These are phyloP conservation scores for Castanea crenata DNA, from an alignment of 306 rosid species.

Conservation along the genomic window DNA sequence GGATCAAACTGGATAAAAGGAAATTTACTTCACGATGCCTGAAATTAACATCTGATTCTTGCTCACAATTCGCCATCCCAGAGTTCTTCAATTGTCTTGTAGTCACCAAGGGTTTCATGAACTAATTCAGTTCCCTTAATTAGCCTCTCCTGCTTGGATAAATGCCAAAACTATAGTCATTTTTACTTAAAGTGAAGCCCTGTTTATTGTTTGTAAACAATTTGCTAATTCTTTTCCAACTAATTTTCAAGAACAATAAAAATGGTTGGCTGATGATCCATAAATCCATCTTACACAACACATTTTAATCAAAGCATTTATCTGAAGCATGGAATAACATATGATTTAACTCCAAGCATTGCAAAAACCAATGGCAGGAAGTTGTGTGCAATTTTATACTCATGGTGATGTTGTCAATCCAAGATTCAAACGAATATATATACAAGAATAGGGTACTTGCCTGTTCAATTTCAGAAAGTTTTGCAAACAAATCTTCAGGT, in stretches of 20 bases:
- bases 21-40: too few relatives aligned
- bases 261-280: not conserved
- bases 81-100: constrained; percentile 50
- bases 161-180: not conserved
- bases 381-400: not conserved
- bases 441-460: constrained; percentile 27
- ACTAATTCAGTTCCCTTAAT: constrained; percentile 14
- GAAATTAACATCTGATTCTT: not conserved
- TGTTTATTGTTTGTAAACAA: not conserved
- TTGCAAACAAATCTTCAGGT: constrained; percentile 41
- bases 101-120: constrained; percentile 32
- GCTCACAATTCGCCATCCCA: constrained; percentile 46
- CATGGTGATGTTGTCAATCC: too few relatives aligned
- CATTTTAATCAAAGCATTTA: not conserved
- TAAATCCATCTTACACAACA: not conserved
- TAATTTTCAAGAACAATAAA: not conserved
- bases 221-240: too few relatives aligned
- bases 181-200: not conserved
- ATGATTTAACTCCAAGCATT: not conserved
- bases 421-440: not conserved
- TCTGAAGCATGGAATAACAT: not conserved
- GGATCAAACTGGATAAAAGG: not conserved
- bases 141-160: constrained; percentile 42
- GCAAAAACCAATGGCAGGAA: not conserved
- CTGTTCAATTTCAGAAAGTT: constrained; percentile 49